Conservation (phyloP, 331 rosid species). For the Acacia pycnantha region DNA sequence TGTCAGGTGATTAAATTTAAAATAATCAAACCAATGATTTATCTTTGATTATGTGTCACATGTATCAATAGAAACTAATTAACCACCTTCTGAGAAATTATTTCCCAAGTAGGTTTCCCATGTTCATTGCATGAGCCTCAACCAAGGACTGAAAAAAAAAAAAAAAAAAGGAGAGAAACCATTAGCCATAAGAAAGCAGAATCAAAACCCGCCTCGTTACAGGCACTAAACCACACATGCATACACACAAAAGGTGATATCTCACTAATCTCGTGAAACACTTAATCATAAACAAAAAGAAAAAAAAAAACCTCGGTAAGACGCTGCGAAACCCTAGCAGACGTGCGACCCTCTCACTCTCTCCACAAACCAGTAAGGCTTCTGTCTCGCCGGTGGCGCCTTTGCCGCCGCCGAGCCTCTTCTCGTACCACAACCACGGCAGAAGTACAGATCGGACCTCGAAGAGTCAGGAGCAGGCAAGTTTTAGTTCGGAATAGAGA, state of each 20-base stretch:
- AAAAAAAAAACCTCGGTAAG: too few species aligned
- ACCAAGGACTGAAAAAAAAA: conserved; percentile 39
- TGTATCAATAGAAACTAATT: conserved; percentile 14
- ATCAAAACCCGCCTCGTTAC: not conserved
- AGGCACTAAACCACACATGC: not conserved
- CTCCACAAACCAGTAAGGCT: too few species aligned
- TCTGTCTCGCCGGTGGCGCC: too few species aligned
- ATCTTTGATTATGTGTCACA: not conserved
- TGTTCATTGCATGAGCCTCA: conserved; percentile 68
- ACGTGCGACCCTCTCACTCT: too few species aligned
- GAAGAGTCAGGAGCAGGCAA: too few species aligned
- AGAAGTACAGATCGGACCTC: too few species aligned
- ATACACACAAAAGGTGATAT: not conserved
- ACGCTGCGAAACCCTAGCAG: too few species aligned
- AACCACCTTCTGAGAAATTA: conserved; percentile 63
- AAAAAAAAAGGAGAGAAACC: not conserved
- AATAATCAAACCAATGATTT: conserved; percentile 21
- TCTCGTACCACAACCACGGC: too few species aligned
- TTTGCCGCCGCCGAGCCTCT: too few species aligned
- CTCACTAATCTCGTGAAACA: not conserved
- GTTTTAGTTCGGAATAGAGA: too few species aligned
- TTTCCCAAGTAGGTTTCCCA: conserved; percentile 69
- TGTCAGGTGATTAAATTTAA: conserved; percentile 18
- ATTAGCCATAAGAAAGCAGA: conserved; percentile 33
- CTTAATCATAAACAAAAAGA: too few species aligned